Base-by-base conservation (phyloP, 2,329 filamentous ascomycete genomes). In the Clarireedia monteithiana region DNA sequence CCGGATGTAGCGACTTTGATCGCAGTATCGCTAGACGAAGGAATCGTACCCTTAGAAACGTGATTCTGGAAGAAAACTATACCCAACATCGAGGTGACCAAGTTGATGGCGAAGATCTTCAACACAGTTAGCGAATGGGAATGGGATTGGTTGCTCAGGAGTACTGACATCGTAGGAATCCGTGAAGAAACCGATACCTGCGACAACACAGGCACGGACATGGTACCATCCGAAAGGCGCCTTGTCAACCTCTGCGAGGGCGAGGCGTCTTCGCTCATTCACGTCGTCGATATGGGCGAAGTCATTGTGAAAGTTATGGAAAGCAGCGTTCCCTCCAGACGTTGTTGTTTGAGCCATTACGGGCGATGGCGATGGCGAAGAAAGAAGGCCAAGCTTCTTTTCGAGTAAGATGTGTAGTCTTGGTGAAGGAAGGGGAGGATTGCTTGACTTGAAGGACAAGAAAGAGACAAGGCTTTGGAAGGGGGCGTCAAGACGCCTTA, bases 171-270 rank as follows among this genome's bases (percentile, higher is more conserved):
- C 85, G 72, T 91, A 92, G 40, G 87, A 87, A 68, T 92, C 89
- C 15, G 89, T 92, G 73, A 94, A 94, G 81, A 95, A 94, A 64
- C 89, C 89, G 44, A 91, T 84, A 63, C 89, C 88, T 30, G 88
- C 88, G 23, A 92, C 88, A 6, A 88, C 73, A 50, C 88, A 80
- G 56, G 88, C 86, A 39, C 88, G 81, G 55, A 91, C 81, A 68
- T 94, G 89, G 20, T 63, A 89, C 88, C 88, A 91, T 67, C 88
- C 86, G 58, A 91, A 91, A 1, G 85, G 85, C 9, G 87, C 88
- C 73, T 85, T 85, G 75, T 91, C 88, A 62, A 92, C 86, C 72
- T 91, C 86, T 38, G 87, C 86, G 50, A 94, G 85, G 36, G 89
- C 89, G 30, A 89, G 82, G 60, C 88, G 82, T 62, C 89, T 81